A percentile compares a stretch with the other conserved stretches of the same genome.
These are phyloP conservation scores for Botrytis squamosa DNA, from an alignment of 2,329 filamentous ascomycete genomes.

Conservation along the genomic window DNA sequence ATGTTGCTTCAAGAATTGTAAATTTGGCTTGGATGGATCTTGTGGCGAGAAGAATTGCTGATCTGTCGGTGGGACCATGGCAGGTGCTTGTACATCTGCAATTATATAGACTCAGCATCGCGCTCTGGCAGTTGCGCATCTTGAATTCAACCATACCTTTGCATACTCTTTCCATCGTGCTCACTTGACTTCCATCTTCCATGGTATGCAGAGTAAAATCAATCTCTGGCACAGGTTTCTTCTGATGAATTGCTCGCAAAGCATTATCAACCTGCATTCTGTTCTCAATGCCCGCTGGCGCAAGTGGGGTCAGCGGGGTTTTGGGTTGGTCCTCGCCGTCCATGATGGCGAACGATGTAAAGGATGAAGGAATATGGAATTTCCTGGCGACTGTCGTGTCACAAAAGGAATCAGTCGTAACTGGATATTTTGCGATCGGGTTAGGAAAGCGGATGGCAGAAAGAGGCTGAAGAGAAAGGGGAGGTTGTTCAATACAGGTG, in stretches of 20 bases:
- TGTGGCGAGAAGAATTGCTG: constrained; percentile 92
- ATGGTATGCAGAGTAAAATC: constrained; percentile 98
- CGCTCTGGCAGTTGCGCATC: background rate
- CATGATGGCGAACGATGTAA: constrained; percentile 31
- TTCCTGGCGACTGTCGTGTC: constrained; percentile 9
- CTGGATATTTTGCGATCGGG: background rate
- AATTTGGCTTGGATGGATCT: constrained; percentile 83
- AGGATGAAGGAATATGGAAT: background rate
- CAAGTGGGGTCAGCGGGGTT: constrained; percentile 25
- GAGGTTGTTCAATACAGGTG: constrained; percentile 3
- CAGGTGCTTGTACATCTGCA: constrained; percentile 93
- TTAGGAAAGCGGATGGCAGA: background rate
- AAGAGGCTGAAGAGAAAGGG: constrained; percentile 6
- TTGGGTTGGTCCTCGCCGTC: constrained; percentile 34
- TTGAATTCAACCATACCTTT: constrained; percentile 69
- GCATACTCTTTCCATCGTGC: constrained; percentile 91
- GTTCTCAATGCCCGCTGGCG: constrained; percentile 29
- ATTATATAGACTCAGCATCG: constrained; percentile 34
- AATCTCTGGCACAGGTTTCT: constrained; percentile 95
- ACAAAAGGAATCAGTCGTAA: background rate
- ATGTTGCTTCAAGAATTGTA: constrained; percentile 94
- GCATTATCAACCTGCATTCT: constrained; percentile 74
- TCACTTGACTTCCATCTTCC: constrained; percentile 96
- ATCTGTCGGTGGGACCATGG: constrained; percentile 87
- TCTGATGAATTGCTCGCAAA: constrained; percentile 86